Evolutionary conservation across 192 early-diverging fungal genomes (phyloP).

Genomic region (Entophlyctis helioformis): DNA sequence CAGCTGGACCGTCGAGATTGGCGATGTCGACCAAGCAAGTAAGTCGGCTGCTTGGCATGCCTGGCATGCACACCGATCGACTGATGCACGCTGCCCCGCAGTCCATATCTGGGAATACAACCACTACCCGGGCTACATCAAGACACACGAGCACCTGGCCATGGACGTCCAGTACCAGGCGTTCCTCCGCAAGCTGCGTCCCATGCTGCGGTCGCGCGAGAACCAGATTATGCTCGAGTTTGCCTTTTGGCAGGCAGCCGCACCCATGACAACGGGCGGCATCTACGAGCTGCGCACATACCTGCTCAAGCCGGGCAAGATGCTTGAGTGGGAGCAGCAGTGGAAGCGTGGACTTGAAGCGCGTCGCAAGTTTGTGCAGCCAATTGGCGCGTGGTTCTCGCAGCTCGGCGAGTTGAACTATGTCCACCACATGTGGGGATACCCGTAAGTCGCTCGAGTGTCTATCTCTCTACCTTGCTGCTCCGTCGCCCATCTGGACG

Average conservation of each 20-base stretch:
- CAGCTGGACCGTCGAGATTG: conserved; percentile 79
- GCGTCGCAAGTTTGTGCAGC: conserved; percentile 74
- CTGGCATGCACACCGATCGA: too few relatives aligned
- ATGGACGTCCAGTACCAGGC: conserved; percentile 51
- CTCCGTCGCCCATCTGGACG: background rate
- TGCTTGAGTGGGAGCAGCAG: background rate
- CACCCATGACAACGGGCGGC: conserved; percentile 62
- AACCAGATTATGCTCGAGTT: conserved; percentile 89
- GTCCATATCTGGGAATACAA: conserved; percentile 94
- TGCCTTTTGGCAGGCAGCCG: conserved; percentile 63
- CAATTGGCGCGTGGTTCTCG: conserved; percentile 92
- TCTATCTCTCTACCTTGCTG: background rate
- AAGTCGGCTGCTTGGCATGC: too few relatives aligned
- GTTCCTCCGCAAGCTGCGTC: conserved; percentile 53
- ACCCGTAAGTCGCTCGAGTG: conserved; percentile 43
- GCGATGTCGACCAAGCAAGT: conserved; percentile 75
- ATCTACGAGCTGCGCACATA: conserved; percentile 91
- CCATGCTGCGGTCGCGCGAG: conserved; percentile 58
- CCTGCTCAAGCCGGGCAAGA: conserved; percentile 51
- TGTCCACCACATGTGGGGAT: conserved; percentile 90
- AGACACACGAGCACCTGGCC: conserved; percentile 45
- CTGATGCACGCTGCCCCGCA: conserved; percentile 23
- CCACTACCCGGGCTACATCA: conserved; percentile 69
- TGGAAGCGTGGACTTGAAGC: conserved; percentile 82
- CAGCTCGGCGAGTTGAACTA: conserved; percentile 79